Base-by-base conservation (phyloP, 2,329 filamentous ascomycete genomes). In the Teratosphaeria nubilosa region DNA sequence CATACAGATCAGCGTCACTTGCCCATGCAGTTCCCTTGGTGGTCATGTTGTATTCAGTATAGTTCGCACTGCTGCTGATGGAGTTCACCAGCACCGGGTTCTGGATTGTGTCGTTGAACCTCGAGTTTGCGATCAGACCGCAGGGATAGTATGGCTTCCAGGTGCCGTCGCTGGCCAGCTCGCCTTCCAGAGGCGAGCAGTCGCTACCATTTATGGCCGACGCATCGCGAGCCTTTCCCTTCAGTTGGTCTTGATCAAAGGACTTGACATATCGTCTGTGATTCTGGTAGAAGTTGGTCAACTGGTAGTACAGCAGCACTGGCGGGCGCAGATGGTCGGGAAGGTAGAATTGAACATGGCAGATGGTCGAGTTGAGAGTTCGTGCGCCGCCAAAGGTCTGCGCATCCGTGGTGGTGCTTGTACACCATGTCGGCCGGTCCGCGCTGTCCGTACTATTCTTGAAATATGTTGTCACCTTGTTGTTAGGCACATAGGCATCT, bases 231-330 rank as follows among this genome's bases (percentile, higher is more conserved):
- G 79, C 80, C 5, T 84, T 78, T 52, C 91, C 94, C 64, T 86
- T 88, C 56, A 99, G 79, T 74, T 99, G 94, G 56, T 88, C 80
- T 58, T 86, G 81, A 69, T 91, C 87, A 68, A 95, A 87, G 1
- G 90, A 95, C 70, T 90, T 88, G 60, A 96, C 94, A 66, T 99
- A 99, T 73, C 92, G 86, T 64, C 94, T 87, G 72, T 99, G 94
- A 72, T 99, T 99, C 75, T 99, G 94, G 78, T 97, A 97, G 77
- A 99, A 99, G 76, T 97, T 96, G 59, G 90, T 92, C 62, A 99
- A 85, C 65, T 88, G 87, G 75, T 99, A 99, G 78, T 96, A 99
- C 74, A 97, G 85, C 61, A 92, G 82, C 11, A 99, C 88, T 0
- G 92, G 91, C 1, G 91, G 83, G 2, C 82, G 80, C 74, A 99